phyloP scores from a whole-genome alignment of 768 basidiomycete genomes.

The Rhizopogon vinicolor region DNA sequence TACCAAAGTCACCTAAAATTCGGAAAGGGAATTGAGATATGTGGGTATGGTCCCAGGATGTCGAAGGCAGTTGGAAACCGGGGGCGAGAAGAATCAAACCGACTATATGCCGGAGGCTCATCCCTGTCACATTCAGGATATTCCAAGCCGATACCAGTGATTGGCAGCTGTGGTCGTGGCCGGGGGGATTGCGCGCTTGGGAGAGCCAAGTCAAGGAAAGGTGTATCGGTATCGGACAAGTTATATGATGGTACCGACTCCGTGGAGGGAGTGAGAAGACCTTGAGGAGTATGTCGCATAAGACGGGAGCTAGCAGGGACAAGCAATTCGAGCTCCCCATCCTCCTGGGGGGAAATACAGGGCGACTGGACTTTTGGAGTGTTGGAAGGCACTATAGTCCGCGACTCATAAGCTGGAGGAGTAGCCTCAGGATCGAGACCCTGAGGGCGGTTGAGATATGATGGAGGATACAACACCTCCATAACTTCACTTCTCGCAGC shows the following conservation, averaged over 20 bases:
- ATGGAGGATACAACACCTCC: slow-evolving; percentile 23
- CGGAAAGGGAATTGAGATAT: slow-evolving; percentile 8
- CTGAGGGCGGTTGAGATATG: slow-evolving; percentile 8
- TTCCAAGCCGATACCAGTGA: neutral
- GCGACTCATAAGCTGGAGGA: slow-evolving; percentile 17
- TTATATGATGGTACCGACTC: neutral
- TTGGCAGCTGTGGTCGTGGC: neutral
- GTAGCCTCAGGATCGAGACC: slow-evolving; percentile 3
- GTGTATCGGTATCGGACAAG: neutral
- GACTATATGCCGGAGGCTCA: slow-evolving; percentile 21
- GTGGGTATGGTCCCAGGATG: slow-evolving; percentile 24
- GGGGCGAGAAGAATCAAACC: slow-evolving; percentile 18
- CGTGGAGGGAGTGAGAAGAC: neutral
- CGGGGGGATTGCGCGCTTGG: neutral
- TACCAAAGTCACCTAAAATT: neutral
- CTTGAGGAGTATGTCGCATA: neutral
- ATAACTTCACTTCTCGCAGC: slow-evolving; percentile 18
- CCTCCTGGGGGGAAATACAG: neutral
- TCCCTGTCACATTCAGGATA: slow-evolving; percentile 5
- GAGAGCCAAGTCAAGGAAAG: neutral
- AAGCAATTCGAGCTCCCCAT: neutral
- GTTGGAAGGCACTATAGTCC: neutral
- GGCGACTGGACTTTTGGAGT: neutral
- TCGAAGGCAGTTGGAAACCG: slow-evolving; percentile 14
- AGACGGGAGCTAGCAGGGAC: neutral